phyloP scores from a whole-genome alignment of 306 rosid species.

The Morella rubra region DNA sequence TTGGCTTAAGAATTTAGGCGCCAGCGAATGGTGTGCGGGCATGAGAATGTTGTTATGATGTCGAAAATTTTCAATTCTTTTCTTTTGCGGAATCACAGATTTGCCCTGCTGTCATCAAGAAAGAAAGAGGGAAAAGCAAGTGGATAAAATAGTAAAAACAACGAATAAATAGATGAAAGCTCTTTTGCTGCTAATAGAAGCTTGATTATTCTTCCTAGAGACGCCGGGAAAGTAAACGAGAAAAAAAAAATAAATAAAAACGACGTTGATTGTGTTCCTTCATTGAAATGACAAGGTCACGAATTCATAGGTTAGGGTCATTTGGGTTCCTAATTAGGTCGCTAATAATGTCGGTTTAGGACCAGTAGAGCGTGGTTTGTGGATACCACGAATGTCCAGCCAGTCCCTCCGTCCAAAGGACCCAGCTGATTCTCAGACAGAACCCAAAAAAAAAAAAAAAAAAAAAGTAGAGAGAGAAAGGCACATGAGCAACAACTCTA shows the following conservation, averaged over 20 bases:
- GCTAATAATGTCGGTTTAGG: constrained; percentile 32
- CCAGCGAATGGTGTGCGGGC: constrained; percentile 35
- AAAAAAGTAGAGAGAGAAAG: constrained; percentile 33
- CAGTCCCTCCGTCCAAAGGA: constrained; percentile 32
- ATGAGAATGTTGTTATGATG: constrained; percentile 26
- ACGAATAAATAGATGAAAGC: neutral
- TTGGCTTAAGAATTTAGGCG: constrained; percentile 32
- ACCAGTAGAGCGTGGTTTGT: constrained; percentile 39
- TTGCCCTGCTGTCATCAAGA: neutral
- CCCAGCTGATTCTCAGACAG: constrained; percentile 34
- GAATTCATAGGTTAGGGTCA: neutral
- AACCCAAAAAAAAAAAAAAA: constrained; percentile 10
- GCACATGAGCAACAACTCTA: constrained; percentile 22
- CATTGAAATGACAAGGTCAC: neutral
- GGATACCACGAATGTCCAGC: constrained; percentile 66
- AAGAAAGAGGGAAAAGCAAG: neutral
- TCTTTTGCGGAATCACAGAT: neutral
- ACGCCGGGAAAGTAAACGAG: neutral
- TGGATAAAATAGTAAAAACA: neutral
- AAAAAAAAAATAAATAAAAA: neutral
- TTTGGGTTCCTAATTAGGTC: constrained; percentile 20
- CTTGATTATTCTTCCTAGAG: neutral
- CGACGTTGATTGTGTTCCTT: neutral
- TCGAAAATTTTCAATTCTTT: constrained; percentile 3
- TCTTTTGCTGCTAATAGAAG: neutral